Conservation (phyloP, 2,329 filamentous ascomycete species). For the Xylariaceae sp. region DNA sequence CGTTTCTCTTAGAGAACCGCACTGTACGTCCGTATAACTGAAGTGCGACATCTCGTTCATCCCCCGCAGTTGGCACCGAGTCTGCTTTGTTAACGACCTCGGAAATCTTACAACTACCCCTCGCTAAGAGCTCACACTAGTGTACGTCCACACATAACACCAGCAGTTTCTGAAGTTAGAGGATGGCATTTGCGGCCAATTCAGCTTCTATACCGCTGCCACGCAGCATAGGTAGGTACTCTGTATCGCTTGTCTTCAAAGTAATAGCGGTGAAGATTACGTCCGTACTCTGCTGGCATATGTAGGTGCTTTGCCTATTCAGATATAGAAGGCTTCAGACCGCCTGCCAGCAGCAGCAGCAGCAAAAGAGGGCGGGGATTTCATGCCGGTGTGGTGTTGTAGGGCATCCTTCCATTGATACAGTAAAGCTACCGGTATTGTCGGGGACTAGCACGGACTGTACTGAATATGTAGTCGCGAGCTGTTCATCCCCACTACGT, state of each 20-base stretch:
- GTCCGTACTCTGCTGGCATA: conserved; percentile 13
- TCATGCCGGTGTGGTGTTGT: not conserved
- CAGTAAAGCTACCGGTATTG: conserved; percentile 13
- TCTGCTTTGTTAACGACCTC: too few relatives aligned
- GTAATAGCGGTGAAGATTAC: conserved; percentile 17
- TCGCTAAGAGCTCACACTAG: too few relatives aligned
- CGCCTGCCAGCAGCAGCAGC: conserved; percentile 17
- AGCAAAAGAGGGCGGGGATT: conserved; percentile 20
- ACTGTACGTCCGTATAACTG: too few relatives aligned
- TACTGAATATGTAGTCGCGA: not conserved
- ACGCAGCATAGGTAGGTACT: not conserved
- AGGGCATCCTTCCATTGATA: conserved; percentile 12
- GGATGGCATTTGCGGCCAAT: not conserved
- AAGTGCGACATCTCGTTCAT: too few relatives aligned
- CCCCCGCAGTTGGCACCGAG: too few relatives aligned
- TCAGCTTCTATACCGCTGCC: not conserved
- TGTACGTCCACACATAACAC: not conserved
- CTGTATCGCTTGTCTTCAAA: conserved; percentile 16
- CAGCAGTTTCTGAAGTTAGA: not conserved
- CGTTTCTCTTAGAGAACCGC: conserved; percentile 1
- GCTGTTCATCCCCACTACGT: conserved; percentile 15
- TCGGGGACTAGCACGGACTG: conserved; percentile 9
- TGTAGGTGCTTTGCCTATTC: conserved; percentile 24
- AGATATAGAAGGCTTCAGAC: conserved; percentile 19
- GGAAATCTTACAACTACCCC: too few relatives aligned